These are phyloP conservation scores for Bruguiera parviflora DNA, from an alignment of 345 rosid genomes.

Conservation along the genomic window DNA sequence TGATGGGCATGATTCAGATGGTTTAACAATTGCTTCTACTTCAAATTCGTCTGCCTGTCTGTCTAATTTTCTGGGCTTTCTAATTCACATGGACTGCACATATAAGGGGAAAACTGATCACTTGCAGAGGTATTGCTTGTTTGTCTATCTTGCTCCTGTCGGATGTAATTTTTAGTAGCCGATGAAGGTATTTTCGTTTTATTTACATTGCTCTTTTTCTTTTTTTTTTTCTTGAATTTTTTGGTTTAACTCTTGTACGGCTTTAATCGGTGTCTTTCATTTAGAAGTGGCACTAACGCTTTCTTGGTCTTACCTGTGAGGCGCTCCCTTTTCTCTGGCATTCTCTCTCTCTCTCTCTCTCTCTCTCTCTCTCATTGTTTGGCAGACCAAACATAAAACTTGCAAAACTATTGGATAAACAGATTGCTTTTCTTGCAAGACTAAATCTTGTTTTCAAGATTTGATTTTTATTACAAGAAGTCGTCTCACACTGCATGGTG, in stretches of 20 bases:
- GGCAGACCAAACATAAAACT: slow-evolving; percentile 33
- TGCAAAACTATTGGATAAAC: slow-evolving; percentile 10
- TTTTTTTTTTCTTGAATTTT: neutral
- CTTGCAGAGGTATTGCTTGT: neutral
- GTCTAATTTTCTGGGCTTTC: neutral
- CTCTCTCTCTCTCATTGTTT: slow-evolving; percentile 6
- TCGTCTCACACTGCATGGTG: slow-evolving; percentile 2
- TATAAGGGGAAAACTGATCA: slow-evolving; percentile 1
- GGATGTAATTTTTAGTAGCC: neutral
- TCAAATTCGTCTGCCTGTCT: neutral
- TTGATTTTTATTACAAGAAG: neutral
- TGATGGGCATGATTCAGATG: neutral
- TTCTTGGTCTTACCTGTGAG: neutral
- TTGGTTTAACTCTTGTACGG: neutral
- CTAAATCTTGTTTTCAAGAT: slow-evolving; percentile 4
- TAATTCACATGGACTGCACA: slow-evolving; percentile 7
- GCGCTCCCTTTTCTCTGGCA: neutral
- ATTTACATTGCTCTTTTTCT: neutral
- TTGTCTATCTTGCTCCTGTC: neutral
- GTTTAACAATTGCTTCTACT: neutral
- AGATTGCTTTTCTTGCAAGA: slow-evolving; percentile 40
- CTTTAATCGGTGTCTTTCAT: neutral
- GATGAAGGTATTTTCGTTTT: too few species aligned
- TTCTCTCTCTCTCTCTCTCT: neutral
- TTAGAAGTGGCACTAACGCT: slow-evolving; percentile 2